Evolutionary conservation across 768 basidiomycete genomes (phyloP), one percentile per base, ranked within the genome.

Genomic region (Russula olivacea): DNA sequence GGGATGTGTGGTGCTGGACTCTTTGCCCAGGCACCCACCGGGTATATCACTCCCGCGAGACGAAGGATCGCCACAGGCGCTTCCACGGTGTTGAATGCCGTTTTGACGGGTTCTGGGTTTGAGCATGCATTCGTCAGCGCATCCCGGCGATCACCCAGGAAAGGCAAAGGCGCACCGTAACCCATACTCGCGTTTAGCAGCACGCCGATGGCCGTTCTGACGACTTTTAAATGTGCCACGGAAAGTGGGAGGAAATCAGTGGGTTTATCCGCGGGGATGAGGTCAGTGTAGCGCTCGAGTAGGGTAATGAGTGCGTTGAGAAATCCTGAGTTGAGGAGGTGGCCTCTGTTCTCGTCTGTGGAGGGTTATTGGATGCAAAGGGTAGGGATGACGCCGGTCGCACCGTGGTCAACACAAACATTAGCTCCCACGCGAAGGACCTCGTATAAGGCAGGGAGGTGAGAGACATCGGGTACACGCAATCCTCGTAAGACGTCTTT

Each of bases 361-460:
- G 38, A 38, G 54, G 54, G 30, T 61, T 56, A 54, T 14, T 28
- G 45, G 51, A 53, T 38, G 36, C 58, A 19, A 54, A 23, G 51
- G 8, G 53, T 21, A 55, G 21, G 59, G 43, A 50, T 30, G 40
- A 43, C 36, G 43, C 32, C 17, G 21, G 25, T 72, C 83, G 64
- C 67, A 85, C 89, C 85, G 68, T 93, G 89, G 71, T 93, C 89
- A 75, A 91, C 85, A 73, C 89, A 91, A 19, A 93, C 74, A 73
- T 93, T 93, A 14, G 91, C 91, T 28, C 84, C 84, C 15, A 91
- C 84, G 61, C 91, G 81, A 58, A 93, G 80, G 34, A 91, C 74
- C 71, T 93, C 88, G 63, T 81, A 82, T 25, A 85, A 76, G 11
- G 81, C 80, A 10, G 80, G 69, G 55, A 82, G 77, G 61, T 78